Evolutionary conservation across 2,329 filamentous ascomycete species (phyloP).

Genomic region (Trichothecium sympodiale): DNA sequence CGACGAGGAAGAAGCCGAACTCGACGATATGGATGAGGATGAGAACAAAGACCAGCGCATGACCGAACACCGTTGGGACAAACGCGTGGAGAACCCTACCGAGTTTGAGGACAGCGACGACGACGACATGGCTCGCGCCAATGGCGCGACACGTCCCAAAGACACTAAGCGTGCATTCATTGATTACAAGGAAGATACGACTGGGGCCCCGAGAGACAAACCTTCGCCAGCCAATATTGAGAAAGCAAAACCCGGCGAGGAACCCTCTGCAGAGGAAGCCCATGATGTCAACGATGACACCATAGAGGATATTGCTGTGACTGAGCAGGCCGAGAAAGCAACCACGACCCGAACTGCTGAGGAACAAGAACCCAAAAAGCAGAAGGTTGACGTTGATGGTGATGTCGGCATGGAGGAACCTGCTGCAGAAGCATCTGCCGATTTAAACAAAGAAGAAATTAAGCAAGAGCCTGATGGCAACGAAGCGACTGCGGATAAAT

Average conservation of each 20-base stretch:
- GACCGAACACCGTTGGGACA: constrained; percentile 74
- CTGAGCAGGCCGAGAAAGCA: constrained; percentile 16
- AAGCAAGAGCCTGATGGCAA: constrained; percentile 19
- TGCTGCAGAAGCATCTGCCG: constrained; percentile 17
- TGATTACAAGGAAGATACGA: constrained; percentile 33
- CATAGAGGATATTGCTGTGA: constrained; percentile 30
- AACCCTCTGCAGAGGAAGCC: constrained; percentile 16
- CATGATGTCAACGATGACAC: constrained; percentile 28
- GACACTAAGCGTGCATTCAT: constrained; percentile 39
- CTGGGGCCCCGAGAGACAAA: constrained; percentile 12
- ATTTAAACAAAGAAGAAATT: constrained; percentile 28
- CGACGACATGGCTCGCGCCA: constrained; percentile 64
- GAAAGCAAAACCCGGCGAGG: constrained; percentile 11
- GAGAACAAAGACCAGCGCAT: constrained; percentile 74
- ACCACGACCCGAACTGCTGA: constrained; percentile 2
- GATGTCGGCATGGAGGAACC: constrained; percentile 40
- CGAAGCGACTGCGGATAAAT: constrained; percentile 20
- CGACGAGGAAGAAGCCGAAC: constrained; percentile 54
- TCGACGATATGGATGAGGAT: constrained; percentile 68
- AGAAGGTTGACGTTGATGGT: constrained; percentile 33
- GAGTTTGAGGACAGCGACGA: constrained; percentile 86
- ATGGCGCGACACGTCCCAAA: constrained; percentile 53
- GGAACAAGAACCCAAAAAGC: constrained; percentile 13
- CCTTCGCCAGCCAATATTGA: constrained; percentile 17
- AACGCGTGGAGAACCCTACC: constrained; percentile 62